Conservation (phyloP, 345 rosid genomes). For the Salix purpurea region DNA sequence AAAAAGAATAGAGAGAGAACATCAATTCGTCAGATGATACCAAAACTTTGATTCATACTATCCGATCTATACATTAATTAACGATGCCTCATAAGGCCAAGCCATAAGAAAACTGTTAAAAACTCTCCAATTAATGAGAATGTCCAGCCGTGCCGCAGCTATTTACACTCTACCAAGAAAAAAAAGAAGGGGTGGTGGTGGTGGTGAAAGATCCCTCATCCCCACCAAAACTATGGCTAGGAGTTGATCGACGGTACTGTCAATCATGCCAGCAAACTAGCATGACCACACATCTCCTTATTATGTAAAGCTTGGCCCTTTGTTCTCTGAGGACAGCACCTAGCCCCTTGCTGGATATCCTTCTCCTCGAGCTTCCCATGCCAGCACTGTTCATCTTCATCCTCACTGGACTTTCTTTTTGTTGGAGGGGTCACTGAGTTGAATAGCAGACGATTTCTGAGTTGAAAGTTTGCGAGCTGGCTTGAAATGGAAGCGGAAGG, state of each 20-base stretch:
- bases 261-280: constrained; percentile 80
- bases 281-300: constrained; percentile 84
- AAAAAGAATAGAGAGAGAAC: background rate
- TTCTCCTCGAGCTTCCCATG: constrained; percentile 62
- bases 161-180: constrained; percentile 40
- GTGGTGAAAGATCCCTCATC: background rate
- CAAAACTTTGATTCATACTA: background rate
- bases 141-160: constrained; percentile 15
- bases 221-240: background rate
- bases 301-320: constrained; percentile 76
- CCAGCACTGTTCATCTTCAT: constrained; percentile 55
- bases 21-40: background rate
- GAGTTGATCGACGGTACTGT: background rate
- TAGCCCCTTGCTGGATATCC: constrained; percentile 58
- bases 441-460: background rate
- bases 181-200: background rate
- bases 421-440: background rate
- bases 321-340: constrained; percentile 76
- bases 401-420: background rate
- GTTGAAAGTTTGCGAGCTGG: background rate
- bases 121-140: background rate
- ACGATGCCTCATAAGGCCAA: background rate
- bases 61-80: background rate
- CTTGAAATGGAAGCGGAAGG: constrained; percentile 17
- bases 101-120: constrained; percentile 25